Base-by-base conservation (phyloP, 2,329 filamentous ascomycete species). In the Teratosphaeria destructans region DNA sequence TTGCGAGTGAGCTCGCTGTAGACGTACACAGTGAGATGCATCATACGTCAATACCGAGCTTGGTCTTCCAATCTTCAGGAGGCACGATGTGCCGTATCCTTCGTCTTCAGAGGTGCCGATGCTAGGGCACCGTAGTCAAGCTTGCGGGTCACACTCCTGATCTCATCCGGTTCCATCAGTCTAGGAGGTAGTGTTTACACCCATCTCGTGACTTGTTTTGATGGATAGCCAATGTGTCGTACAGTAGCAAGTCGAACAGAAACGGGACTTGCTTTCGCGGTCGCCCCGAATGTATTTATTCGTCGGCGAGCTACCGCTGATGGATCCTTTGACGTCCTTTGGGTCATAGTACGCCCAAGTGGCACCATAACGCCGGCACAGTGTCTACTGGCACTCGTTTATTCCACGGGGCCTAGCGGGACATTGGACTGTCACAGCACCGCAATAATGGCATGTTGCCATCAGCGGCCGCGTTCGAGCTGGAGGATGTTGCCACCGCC, bases 311-410 rank as follows among this genome's bases (percentile, higher is more conserved):
- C 35, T 32, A 12, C 49, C 35, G 35, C 56, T 37, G 14, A 35
- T 53, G 54, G 47, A 35, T 11, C 60, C 29, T 23, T 60, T 53
- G 55, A 59, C 27, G 47, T 62, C 62, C 10, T 62, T 53, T 8
- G 58, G 26, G 16, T 65, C 47, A 58, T 69, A 69, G 62, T 70
- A 69, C 11, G 39, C 64, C 67, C 68, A 70, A 14, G 62, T 64
- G 34, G 66, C 67, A 19, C 57, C 68, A 60, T 70, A 67, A 53
- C 67, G 66, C 10, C 68, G 59, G 60, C 68, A 70, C 57, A 70
- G 61, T 23, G 65, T 64, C 60, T 67, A 70, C 60, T 65, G 68
- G 54, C 67, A 70, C 54, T 62, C 60, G 52, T 68, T 68, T 65
- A 65, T 59, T 14, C 65, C 32, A 23, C 62, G 56, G 11, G 63